phyloP scores from a whole-genome alignment of 352 stramenopile species.

The Pythium utonaiense region DNA sequence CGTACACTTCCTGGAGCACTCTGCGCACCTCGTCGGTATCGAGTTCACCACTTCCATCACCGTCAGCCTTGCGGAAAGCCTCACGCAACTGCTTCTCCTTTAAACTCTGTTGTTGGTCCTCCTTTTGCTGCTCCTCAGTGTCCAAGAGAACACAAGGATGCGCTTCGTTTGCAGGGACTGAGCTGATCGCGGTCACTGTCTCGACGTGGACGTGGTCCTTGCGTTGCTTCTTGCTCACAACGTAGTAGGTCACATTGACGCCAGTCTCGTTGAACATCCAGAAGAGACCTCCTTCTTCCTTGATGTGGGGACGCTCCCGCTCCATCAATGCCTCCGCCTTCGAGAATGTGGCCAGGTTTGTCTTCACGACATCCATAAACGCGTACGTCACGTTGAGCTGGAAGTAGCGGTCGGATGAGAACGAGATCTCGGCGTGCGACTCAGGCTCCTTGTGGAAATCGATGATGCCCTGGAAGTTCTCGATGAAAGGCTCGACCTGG shows the following conservation, averaged over 20 bases:
- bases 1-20: constrained; percentile 67
- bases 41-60: constrained; percentile 71
- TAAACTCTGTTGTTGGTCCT: constrained; percentile 70
- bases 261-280: constrained; percentile 85
- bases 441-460: constrained; percentile 76
- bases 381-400: constrained; percentile 82
- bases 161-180: constrained; percentile 43
- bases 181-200: constrained; percentile 49
- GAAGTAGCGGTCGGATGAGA: constrained; percentile 80
- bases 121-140: constrained; percentile 59
- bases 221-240: constrained; percentile 66
- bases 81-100: constrained; percentile 85
- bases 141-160: constrained; percentile 64
- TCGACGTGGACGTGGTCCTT: constrained; percentile 49
- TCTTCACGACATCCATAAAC: constrained; percentile 81
- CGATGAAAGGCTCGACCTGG: constrained; percentile 81
- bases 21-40: constrained; percentile 72
- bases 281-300: constrained; percentile 76
- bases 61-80: constrained; percentile 73
- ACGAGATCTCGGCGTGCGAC: constrained; percentile 58
- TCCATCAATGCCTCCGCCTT: constrained; percentile 44
- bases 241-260: constrained; percentile 75
- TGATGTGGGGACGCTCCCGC: constrained; percentile 68
- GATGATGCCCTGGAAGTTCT: constrained; percentile 79
- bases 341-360: constrained; percentile 60